Evolutionary conservation across 371 early-diverging fungal species (phyloP).

Genomic region (Rhizopus delemar): DNA sequence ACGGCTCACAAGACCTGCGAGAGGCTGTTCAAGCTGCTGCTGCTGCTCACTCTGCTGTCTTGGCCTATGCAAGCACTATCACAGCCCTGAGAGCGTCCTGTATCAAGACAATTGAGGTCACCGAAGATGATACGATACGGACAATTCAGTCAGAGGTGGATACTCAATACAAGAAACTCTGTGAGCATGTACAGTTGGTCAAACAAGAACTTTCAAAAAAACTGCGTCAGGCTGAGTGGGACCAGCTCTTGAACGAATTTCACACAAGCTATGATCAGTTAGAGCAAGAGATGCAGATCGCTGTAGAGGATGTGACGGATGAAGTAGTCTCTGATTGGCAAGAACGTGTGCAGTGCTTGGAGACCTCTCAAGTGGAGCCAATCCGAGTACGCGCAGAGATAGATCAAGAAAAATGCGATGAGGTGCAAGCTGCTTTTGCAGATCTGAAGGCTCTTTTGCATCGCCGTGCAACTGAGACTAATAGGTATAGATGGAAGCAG

Average conservation of each 20-base stretch:
- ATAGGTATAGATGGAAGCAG: conserved; percentile 15
- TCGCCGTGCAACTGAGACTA: conserved; percentile 12
- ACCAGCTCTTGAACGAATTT: conserved; percentile 6
- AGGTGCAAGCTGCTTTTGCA: conserved; percentile 7
- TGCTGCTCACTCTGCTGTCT: conserved; percentile 10
- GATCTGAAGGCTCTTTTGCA: conserved; percentile 11
- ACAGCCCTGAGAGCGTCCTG: conserved; percentile 8
- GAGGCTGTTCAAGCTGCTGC: neutral
- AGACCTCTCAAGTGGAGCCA: conserved; percentile 10
- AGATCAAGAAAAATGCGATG: conserved; percentile 11
- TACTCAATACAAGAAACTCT: neutral
- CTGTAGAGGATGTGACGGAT: conserved; percentile 19
- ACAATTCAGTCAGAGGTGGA: conserved; percentile 1
- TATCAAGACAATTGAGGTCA: conserved; percentile 8
- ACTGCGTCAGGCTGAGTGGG: conserved; percentile 15
- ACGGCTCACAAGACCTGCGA: neutral
- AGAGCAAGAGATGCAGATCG: neutral
- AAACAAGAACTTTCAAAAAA: neutral
- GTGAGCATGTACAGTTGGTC: neutral
- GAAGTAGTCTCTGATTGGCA: conserved; percentile 27
- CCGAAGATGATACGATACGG: neutral
- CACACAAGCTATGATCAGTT: conserved; percentile 3
- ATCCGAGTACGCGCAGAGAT: conserved; percentile 9
- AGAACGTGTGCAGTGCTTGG: conserved; percentile 14
- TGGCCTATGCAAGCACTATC: conserved; percentile 13